Evolutionary conservation across 805 yeast genomes (phyloP), one percentile per base, ranked within the genome.

Genomic region (Lachancea fermentati): DNA sequence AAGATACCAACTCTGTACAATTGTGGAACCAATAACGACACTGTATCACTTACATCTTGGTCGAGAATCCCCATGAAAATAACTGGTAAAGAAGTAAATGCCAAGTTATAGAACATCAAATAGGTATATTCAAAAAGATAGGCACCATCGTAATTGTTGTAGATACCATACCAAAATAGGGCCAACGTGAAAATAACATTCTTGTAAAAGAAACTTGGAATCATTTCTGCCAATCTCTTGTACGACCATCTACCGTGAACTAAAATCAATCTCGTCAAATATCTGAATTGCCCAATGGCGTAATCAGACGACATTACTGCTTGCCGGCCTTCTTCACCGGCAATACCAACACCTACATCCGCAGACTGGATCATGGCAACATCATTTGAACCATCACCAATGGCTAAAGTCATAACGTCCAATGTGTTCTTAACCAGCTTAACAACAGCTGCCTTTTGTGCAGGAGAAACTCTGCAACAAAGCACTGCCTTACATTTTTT

Each of bases 291-390:
- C 17, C 91, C 93, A 54, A 85, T 65, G 15, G 91, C 95, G 62
- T 82, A 85, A 66, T 85, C 95, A 1, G 91, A 80, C 18, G 88
- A 80, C 94, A 85, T 85, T 4, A 76, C 93, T 14, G 93, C 93
- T 62, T 84, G 93, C 46, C 93, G 69, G 56, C 95, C 95, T 68
- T 85, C 95, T 67, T 85, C 93, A 65, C 95, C 95, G 3, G 89
- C 89, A 57, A 85, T 85, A 66, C 95, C 95, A 41, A 85, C 84
- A 54, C 95, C 95, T 34, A 85, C 81, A 63, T 85, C 81, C 1
- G 94, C 93, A 19, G 88, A 79, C 61, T 85, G 95, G 50, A 85
- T 85, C 95, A 85, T 85, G 9, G 94, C 89, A 47, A 85, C 95
- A 65, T 85, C 95, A 58, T 85, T 85, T 15, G 93, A 79, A 41